These are phyloP conservation scores for Chimonanthus praecox DNA, from an alignment of 164 flowering plant species.

Conservation along the genomic window DNA sequence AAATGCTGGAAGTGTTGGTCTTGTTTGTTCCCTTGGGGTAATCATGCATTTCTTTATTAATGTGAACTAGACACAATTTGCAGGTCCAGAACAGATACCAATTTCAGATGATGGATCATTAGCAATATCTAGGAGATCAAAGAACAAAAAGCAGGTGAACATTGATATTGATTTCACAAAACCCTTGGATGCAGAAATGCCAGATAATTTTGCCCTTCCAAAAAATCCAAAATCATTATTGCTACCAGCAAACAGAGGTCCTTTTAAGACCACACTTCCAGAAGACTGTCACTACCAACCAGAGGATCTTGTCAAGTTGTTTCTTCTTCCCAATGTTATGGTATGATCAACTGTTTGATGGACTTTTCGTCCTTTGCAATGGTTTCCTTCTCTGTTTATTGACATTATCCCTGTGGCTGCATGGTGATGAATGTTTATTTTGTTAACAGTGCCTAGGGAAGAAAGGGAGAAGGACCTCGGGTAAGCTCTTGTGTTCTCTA, in stretches of 20 bases:
- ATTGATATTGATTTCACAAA: conserved; percentile 63
- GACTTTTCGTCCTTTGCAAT: neutral
- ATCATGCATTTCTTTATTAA: conserved; percentile 2
- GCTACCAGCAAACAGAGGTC: conserved; percentile 58
- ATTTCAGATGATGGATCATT: conserved; percentile 36
- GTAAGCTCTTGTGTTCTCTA: conserved; percentile 21
- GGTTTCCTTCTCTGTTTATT: neutral
- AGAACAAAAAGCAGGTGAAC: conserved; percentile 43
- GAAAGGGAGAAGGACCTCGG: conserved; percentile 43
- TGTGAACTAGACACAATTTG: conserved; percentile 9
- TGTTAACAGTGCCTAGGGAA: conserved; percentile 74
- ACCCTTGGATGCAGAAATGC: conserved; percentile 48
- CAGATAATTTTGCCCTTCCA: conserved; percentile 72
- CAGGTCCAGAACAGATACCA: conserved; percentile 44
- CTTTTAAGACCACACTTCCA: conserved; percentile 64
- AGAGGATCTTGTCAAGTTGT: conserved; percentile 88
- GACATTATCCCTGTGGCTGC: conserved; percentile 6
- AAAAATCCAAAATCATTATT: conserved; percentile 71
- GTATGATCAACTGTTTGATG: conserved; percentile 29
- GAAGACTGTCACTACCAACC: conserved; percentile 99
- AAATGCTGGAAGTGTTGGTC: neutral
- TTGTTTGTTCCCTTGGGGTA: neutral
- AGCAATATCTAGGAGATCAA: conserved; percentile 46
- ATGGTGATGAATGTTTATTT: conserved; percentile 9
- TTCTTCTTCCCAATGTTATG: conserved; percentile 78